Conservation (phyloP, 805 yeast genomes). For the Lachancea thermotolerans region DNA sequence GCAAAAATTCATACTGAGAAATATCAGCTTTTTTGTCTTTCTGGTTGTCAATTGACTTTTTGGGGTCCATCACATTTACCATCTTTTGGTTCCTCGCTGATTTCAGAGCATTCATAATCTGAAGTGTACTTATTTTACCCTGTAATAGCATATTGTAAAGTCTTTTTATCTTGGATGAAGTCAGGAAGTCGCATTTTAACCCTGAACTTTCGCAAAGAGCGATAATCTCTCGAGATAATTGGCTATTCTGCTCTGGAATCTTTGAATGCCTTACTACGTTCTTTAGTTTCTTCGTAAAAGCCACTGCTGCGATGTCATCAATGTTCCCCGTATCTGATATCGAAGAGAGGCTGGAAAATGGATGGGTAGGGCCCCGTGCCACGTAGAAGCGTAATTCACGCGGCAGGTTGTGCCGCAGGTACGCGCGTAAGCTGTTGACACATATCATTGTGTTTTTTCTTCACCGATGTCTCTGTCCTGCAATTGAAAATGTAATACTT, state of each 20-base stretch:
- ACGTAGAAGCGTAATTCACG: too few species aligned
- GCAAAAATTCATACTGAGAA: slow-evolving; percentile 1
- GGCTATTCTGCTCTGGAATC: neutral
- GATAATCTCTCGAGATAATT: neutral
- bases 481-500: too few species aligned
- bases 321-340: neutral
- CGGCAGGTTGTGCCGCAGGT: too few species aligned
- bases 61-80: slow-evolving; percentile 13
- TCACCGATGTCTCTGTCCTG: too few species aligned
- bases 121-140: slow-evolving; percentile 13
- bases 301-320: neutral
- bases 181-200: slow-evolving; percentile 1
- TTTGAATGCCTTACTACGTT: neutral
- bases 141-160: slow-evolving; percentile 14
- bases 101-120: slow-evolving; percentile 11
- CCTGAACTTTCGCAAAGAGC: neutral
- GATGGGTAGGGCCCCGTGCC: too few species aligned
- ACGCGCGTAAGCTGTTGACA: too few species aligned
- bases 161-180: slow-evolving; percentile 7
- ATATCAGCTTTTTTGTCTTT: too few species aligned
- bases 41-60: neutral
- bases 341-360: too few species aligned
- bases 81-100: slow-evolving; percentile 4
- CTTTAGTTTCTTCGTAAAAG: neutral
- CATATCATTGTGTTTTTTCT: too few species aligned